Base-by-base conservation (phyloP, 169 alveolate genomes). In the Plasmodium malariae region DNA sequence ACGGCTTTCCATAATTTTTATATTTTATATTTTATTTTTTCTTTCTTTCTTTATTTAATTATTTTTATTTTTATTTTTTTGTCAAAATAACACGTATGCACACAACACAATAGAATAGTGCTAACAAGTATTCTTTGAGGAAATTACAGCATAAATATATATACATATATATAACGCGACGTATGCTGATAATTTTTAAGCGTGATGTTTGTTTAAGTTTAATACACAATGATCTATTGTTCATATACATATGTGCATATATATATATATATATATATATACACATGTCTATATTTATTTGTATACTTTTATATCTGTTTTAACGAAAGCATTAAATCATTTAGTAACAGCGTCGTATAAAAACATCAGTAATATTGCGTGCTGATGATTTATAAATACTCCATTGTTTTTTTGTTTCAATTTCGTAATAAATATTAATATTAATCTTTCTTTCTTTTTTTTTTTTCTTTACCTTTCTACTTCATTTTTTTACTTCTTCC, bases 351-450 rank as follows among this genome's bases (percentile, higher is more conserved):
- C n/a, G n/a, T n/a, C n/a, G n/a, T n/a, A n/a, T n/a, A n/a, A n/a
- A n/a, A n/a, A n/a, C n/a, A n/a, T n/a, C n/a, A n/a, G n/a, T n/a
- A n/a, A n/a, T n/a, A 40, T 40, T 63, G 17, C 32, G n/a, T 45
- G 11, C 12, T 30, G n/a, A 6, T 63, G 32, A 63, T 30, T 19
- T 63, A 63, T 63, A 63, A 74, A 63, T 55, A 40, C 19, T 32
- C 45, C n/a, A n/a, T n/a, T 57, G n/a, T 3, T 17, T 5, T 71
- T 63, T 63, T 34, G 32, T 57, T 24, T 74, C 48, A 55, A 74
- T 45, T 57, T 36, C 48, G 30, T 55, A 19, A 45, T 57, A 26
- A n/a, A n/a, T n/a, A n/a, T n/a, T 57, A 51, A 36, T 19, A 11
- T 67, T 67, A n/a, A 51, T 6, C 14, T 51, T 51, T 51, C 14